Conservation (phyloP, 345 rosid genomes). For the Erysimum cheiranthoides region DNA sequence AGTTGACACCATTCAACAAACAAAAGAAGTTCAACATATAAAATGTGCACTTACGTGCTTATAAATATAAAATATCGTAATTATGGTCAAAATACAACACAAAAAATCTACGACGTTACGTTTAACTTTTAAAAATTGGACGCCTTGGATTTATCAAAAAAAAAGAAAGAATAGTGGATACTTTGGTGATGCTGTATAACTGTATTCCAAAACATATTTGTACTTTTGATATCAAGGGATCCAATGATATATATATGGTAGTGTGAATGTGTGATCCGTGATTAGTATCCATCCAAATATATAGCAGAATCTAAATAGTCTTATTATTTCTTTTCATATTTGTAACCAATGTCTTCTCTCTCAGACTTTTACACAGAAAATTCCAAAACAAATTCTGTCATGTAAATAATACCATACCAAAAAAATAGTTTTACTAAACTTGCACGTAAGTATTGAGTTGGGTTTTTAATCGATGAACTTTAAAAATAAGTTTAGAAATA, state of each 20-base stretch:
- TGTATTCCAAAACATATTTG: background rate
- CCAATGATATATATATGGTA: background rate
- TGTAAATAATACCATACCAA: background rate
- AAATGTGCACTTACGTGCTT: background rate
- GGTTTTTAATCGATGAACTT: background rate
- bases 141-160: too few species aligned
- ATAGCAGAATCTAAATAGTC: slow-evolving; percentile 2
- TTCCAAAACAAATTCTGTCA: background rate
- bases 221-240: background rate
- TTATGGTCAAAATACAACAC: background rate
- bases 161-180: background rate
- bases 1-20: background rate
- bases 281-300: background rate
- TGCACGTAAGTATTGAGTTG: background rate
- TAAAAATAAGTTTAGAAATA: background rate
- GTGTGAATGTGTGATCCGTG: slow-evolving; percentile 12
- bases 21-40: background rate
- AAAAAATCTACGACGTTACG: background rate
- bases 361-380: background rate
- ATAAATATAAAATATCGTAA: background rate
- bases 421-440: background rate
- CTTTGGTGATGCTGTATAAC: background rate
- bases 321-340: slow-evolving; percentile 13
- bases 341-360: slow-evolving; percentile 1
- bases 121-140: background rate